These are phyloP conservation scores for Encephalitozoon cuniculi DNA, from an alignment of 371 early-diverging fungal genomes.

Conservation along the genomic window DNA sequence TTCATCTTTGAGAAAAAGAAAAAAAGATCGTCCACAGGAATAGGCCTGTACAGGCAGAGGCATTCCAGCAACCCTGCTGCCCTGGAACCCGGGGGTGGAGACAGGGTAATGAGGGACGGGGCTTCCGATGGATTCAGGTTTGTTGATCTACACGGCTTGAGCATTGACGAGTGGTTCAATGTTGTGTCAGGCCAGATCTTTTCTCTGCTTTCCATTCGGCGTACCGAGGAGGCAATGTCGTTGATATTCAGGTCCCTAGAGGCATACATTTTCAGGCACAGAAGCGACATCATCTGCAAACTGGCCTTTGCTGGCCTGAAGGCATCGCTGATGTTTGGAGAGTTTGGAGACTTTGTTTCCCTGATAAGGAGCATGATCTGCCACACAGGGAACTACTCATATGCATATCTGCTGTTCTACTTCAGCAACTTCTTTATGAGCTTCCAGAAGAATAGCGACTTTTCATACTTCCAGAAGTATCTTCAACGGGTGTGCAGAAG, in stretches of 20 bases:
- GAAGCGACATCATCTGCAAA: slow-evolving; percentile 10
- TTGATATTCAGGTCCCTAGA: slow-evolving; percentile 41
- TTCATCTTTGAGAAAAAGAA: slow-evolving; percentile 22
- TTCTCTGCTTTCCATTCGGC: not conserved
- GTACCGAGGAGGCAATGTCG: slow-evolving; percentile 21
- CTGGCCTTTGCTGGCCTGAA: slow-evolving; percentile 46
- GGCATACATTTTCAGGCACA: slow-evolving; percentile 38
- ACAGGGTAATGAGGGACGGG: not conserved
- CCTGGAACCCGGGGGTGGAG: not conserved
- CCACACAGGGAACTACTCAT: slow-evolving; percentile 5
- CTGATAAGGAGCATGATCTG: slow-evolving; percentile 25
- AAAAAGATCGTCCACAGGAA: not conserved
- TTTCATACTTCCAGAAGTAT: slow-evolving; percentile 46
- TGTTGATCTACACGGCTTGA: slow-evolving; percentile 41
- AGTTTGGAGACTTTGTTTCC: slow-evolving; percentile 30
- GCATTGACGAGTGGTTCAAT: slow-evolving; percentile 46
- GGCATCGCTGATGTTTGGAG: slow-evolving; percentile 22
- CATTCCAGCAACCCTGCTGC: not conserved
- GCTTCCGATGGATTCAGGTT: not conserved
- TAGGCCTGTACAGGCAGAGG: not conserved
- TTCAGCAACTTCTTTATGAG: slow-evolving; percentile 36
- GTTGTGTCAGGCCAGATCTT: slow-evolving; percentile 15
- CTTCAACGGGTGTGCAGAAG: slow-evolving; percentile 37
- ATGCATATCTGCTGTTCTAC: slow-evolving; percentile 50
- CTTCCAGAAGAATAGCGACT: slow-evolving; percentile 32